These are phyloP conservation scores for Escallonia herrerae DNA, from an alignment of 129 eudicot genomes.

Conservation along the genomic window DNA sequence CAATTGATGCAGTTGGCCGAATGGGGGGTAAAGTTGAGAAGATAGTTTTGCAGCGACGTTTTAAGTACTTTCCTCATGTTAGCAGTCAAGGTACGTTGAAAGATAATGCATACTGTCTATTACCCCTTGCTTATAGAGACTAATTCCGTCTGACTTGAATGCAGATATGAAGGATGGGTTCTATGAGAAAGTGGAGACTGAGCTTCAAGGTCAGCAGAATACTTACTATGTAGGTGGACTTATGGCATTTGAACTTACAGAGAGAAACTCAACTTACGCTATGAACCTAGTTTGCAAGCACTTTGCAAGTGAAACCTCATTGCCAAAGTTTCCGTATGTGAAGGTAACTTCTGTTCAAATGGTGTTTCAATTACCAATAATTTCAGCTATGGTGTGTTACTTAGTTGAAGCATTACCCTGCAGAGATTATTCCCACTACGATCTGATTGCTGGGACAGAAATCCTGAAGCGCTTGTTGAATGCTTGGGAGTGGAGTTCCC, in stretches of 20 bases:
- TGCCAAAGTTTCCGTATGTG: conserved; percentile 70
- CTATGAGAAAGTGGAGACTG: conserved; percentile 59
- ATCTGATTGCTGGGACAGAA: conserved; percentile 34
- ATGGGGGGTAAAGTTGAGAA: conserved; percentile 68
- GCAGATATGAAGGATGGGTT: conserved; percentile 83
- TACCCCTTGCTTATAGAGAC: neutral
- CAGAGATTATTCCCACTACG: conserved; percentile 59
- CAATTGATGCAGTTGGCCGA: conserved; percentile 51
- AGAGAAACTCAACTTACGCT: conserved; percentile 73
- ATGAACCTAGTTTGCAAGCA: conserved; percentile 61
- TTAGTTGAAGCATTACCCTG: conserved; percentile 12
- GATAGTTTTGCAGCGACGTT: conserved; percentile 58
- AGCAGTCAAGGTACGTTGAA: conserved; percentile 45
- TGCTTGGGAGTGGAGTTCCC: conserved; percentile 55
- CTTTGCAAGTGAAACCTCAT: conserved; percentile 41
- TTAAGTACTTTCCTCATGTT: conserved; percentile 81
- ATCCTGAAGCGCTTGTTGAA: conserved; percentile 45
- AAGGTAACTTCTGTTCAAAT: conserved; percentile 37
- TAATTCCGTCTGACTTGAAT: conserved; percentile 10
- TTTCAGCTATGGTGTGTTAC: neutral
- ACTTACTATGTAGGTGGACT: conserved; percentile 87
- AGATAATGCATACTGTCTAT: too few relatives aligned
- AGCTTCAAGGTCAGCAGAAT: conserved; percentile 75
- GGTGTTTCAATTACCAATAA: too few relatives aligned
- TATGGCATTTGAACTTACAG: conserved; percentile 86